phyloP scores from a whole-genome alignment of 1,284 basidiomycete species.

The Mycena citricolor region DNA sequence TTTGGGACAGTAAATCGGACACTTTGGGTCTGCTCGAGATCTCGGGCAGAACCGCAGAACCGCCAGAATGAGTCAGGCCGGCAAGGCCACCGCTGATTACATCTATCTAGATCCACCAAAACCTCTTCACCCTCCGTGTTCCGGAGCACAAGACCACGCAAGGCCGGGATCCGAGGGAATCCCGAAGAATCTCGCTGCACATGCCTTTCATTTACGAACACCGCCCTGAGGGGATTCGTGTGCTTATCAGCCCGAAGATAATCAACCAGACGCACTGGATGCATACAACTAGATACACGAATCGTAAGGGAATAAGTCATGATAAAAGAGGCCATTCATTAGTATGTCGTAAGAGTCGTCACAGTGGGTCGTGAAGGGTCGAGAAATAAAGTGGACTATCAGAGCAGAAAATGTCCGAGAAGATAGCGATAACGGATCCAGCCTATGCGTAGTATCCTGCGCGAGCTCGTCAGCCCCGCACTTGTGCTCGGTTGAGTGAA shows the following conservation, averaged over 20 bases:
- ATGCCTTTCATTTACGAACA: constrained; percentile 23
- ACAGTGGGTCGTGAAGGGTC: constrained; percentile 17
- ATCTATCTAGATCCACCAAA: not conserved
- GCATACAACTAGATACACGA: constrained; percentile 20
- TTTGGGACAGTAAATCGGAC: too few species aligned
- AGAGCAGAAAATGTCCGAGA: constrained; percentile 24
- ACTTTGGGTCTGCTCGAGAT: too few species aligned
- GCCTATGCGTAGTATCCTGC: constrained; percentile 47
- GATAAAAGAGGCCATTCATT: constrained; percentile 29
- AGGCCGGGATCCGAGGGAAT: constrained; percentile 15
- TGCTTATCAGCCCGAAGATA: too few species aligned
- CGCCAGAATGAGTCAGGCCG: too few species aligned
- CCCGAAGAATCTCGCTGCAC: constrained; percentile 16
- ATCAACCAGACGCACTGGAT: too few species aligned
- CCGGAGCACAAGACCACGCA: too few species aligned
- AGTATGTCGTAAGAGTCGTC: constrained; percentile 27
- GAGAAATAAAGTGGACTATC: constrained; percentile 3
- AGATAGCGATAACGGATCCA: constrained; percentile 15
- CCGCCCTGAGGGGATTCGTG: too few species aligned
- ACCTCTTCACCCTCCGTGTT: not conserved
- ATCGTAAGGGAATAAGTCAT: constrained; percentile 31
- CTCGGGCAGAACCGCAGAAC: too few species aligned
- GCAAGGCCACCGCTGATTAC: too few species aligned
- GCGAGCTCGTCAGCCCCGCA: constrained; percentile 25
- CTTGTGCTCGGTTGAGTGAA: constrained; percentile 14